A percentile compares a stretch with the other conserved stretches of the same genome.
Evolutionary conservation across 1,139 yeast species (phyloP).

Genomic region (Nadsonia commutata): DNA sequence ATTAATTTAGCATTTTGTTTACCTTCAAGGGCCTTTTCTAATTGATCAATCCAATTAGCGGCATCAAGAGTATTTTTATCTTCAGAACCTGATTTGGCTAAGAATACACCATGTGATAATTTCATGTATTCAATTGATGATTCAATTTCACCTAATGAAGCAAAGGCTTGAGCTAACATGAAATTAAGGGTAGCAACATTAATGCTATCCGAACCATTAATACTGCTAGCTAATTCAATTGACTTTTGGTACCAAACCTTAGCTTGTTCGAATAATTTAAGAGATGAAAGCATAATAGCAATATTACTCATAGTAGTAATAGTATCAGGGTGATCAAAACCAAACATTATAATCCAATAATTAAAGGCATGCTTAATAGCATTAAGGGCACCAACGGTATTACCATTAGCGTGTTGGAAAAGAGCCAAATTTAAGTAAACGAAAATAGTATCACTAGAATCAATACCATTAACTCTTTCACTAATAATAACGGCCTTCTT

Average conservation of each 20-base stretch:
- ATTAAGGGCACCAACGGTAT: constrained; percentile 46
- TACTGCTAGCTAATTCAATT: constrained; percentile 29
- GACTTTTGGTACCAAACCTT: constrained; percentile 36
- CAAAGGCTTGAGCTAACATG: constrained; percentile 53
- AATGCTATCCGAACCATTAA: constrained; percentile 45
- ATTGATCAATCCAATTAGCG: constrained; percentile 42
- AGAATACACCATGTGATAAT: constrained; percentile 39
- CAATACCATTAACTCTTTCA: constrained; percentile 73
- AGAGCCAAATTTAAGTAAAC: constrained; percentile 63
- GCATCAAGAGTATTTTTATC: constrained; percentile 51
- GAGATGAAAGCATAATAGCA: constrained; percentile 43
- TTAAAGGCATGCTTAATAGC: constrained; percentile 47
- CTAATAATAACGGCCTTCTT: constrained; percentile 59
- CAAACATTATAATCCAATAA: constrained; percentile 40
- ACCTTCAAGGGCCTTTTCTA: constrained; percentile 23
- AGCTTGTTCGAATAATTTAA: constrained; percentile 34
- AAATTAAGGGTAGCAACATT: constrained; percentile 45
- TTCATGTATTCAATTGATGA: constrained; percentile 42
- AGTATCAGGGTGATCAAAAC: constrained; percentile 51
- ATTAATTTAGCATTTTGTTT: constrained; percentile 2
- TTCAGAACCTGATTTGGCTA: constrained; percentile 43
- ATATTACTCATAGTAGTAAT: constrained; percentile 52
- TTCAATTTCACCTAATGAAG: constrained; percentile 37
- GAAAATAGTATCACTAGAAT: constrained; percentile 61
- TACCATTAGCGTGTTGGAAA: constrained; percentile 49